These are phyloP conservation scores for Backusella liffmaniae DNA, from an alignment of 192 early-diverging fungal species.

Conservation along the genomic window DNA sequence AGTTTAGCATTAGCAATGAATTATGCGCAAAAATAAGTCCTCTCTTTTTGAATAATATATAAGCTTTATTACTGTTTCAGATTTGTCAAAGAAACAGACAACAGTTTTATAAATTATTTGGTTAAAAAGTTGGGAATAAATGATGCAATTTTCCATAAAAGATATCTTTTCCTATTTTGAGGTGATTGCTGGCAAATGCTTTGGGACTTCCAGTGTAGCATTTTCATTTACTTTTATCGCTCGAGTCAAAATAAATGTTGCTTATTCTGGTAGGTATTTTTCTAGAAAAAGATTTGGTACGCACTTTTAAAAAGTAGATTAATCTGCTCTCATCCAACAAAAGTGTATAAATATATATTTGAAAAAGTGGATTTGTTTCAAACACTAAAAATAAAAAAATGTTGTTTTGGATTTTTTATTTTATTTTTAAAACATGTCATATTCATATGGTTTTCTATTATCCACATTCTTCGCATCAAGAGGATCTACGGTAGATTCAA, in stretches of 20 bases:
- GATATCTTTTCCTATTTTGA: not conserved
- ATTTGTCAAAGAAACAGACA: not conserved
- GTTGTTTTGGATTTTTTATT: too few species aligned
- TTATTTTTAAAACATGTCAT: slow-evolving; percentile 15
- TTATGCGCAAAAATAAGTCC: slow-evolving; percentile 15
- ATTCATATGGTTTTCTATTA: slow-evolving; percentile 23
- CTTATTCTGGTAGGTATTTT: not conserved
- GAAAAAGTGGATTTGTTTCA: not conserved
- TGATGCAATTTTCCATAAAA: not conserved
- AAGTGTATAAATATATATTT: not conserved
- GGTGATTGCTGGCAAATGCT: too few species aligned
- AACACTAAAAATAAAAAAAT: not conserved
- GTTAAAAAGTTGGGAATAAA: not conserved
- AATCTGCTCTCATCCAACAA: not conserved
- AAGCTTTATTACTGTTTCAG: not conserved
- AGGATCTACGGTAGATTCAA: slow-evolving; percentile 19
- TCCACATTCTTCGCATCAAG: slow-evolving; percentile 35
- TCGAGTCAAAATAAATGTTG: not conserved
- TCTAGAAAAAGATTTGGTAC: not conserved
- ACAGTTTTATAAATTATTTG: too few species aligned
- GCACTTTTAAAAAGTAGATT: not conserved
- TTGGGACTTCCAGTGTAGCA: too few species aligned
- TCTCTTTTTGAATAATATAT: not conserved
- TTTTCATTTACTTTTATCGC: too few species aligned
- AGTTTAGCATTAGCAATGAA: slow-evolving; percentile 31